Base-by-base conservation (phyloP, 2,329 filamentous ascomycete species). In the Cladophialophora carrionii region DNA sequence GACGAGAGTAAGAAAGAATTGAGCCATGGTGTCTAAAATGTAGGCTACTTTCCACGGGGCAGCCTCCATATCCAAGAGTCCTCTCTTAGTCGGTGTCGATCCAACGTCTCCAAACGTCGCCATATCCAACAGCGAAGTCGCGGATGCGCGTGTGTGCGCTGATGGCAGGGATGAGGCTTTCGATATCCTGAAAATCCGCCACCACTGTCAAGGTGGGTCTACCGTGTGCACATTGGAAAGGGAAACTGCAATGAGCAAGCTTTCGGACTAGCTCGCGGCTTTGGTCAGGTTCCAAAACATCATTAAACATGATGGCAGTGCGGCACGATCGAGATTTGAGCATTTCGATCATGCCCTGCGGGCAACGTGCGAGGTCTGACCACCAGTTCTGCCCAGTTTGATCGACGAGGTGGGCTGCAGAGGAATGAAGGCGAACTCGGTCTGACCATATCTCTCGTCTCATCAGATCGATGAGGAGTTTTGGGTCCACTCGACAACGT, bases 391-490 rank as follows among this genome's bases (percentile, higher is more conserved):
- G 41, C 43, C n/a, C 10, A 7, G 54, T 20, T 17, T 41, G 22
- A 26, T 43, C 29, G 8, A 17, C 17, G 32, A 20, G 20, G 34
- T 29, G 31, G 22, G 26, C 5, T 3, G 32, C 7, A 12, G 48
- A 37, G 17, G 31, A 26, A n/a, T 31, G 46, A 31, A 17, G 31
- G 20, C 14, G 41, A 52, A 24, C 9, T n/a, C 62, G 81, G 1
- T 86, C 79, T 57, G 81, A 84, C 88, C 90, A 96, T 0, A 89
- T 79, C 73, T 96, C 91, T 5, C 84, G 82, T 7, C 93, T 87
- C 8, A 98, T 78, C 10, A 98, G 78, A 4, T 91, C 86, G 31
- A 91, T 85, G 0, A 94, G 78, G 0, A 96, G 76, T 6, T 84
- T 83, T 0, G 92, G 90, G 61, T 96, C 88, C 4, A 83, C 74